Base-by-base conservation (phyloP, 2,329 filamentous ascomycete genomes). In the Phialophora tarda region DNA sequence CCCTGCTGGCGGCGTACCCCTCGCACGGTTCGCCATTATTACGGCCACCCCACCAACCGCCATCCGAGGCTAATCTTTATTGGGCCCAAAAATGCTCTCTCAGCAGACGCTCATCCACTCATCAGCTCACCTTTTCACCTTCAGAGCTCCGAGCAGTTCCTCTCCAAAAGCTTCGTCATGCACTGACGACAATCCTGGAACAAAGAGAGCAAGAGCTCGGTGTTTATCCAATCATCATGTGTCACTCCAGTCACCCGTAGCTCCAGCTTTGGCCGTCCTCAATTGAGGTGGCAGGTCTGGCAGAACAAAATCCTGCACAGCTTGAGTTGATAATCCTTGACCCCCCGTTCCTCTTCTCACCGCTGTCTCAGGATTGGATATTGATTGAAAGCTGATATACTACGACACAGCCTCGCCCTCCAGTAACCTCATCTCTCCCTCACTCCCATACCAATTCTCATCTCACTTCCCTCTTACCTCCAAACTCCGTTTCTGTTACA, bases 111-210 rank as follows among this genome's bases (percentile, higher is more conserved):
- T 61, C 59, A 61, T 44, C 48, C 47, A 51, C 53, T 63, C 59
- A 66, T 64, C 62, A 66, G 34, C 59, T 51, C 55, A 34, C 51
- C 64, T 44, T 44, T 44, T 26, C 44, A 44, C 30, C 17, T 56
- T 55, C 48, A 32, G 14, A 55, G 24, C n/a, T 23, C 28, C 53
- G 53, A 30, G 53, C 53, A 30, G 7, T 17, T 55, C 53, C 53
- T 53, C 58, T 23, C 48, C 47, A 11, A 28, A 17, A 64, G 59
- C 59, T 62, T 62, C 54, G 64, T 66, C 59, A 66, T 59, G 23
- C 44, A 62, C 53, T 58, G 53, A 55, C 53, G 44, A 32, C 47
- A 61, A 34, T 30, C 14, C 41, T 34, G 32, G 30, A 54, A 53
- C 6, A 41, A 56, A 26, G 21, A 62, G 53, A 63, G 54, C 34